Conservation (phyloP, 164 flowering plant species). For the Hamamelis virginiana region DNA sequence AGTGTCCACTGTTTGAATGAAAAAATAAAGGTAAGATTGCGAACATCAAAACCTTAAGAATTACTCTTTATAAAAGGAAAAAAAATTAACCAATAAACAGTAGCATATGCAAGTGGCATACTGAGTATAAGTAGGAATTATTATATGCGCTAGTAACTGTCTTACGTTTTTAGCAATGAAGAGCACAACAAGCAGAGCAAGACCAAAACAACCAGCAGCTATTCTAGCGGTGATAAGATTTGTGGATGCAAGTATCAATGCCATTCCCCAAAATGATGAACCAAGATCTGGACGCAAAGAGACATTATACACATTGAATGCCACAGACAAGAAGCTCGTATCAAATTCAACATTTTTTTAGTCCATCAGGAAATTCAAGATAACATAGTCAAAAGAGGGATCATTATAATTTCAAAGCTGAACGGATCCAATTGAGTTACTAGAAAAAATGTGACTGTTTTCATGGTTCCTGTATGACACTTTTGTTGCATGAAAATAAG, state of each 20-base stretch:
- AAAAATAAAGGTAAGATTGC: no score
- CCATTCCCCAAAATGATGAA: constrained; percentile 98
- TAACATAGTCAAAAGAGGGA: not conserved
- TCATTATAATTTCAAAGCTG: no score
- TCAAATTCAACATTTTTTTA: not conserved
- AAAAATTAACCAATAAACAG: not conserved
- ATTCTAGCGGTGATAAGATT: constrained; percentile 81
- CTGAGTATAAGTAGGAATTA: not conserved
- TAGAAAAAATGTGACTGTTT: no score
- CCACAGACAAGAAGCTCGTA: not conserved
- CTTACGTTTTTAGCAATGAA: constrained; percentile 92
- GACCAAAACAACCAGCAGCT: constrained; percentile 83
- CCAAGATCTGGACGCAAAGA: constrained; percentile 73
- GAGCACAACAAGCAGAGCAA: constrained; percentile 79
- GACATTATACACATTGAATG: not conserved
- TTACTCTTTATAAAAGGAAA: no score
- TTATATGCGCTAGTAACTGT: not conserved
- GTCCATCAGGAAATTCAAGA: not conserved
- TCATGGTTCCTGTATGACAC: not conserved
- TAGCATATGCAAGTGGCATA: not conserved
- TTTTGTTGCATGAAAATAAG: not conserved
- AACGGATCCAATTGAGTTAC: not conserved
- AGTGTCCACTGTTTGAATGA: constrained; percentile 76
- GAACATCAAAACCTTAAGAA: no score
- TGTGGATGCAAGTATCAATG: constrained; percentile 86